phyloP scores from a whole-genome alignment of 331 rosid species.

The Prunus yedoensis region DNA sequence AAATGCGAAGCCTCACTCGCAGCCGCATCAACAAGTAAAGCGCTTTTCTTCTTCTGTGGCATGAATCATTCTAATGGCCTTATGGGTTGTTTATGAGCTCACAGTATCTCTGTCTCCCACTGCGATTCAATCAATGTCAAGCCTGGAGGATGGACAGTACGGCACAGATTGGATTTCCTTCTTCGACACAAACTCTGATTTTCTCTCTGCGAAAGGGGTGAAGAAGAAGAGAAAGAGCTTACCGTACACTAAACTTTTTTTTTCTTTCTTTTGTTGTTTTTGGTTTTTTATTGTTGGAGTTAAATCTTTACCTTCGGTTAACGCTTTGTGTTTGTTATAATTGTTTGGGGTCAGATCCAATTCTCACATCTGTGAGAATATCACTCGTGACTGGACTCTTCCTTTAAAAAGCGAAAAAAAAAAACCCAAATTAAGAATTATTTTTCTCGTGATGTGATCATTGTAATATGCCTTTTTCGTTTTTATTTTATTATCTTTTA shows the following conservation, averaged over 20 bases:
- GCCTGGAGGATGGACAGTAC: background rate
- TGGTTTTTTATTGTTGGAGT: background rate
- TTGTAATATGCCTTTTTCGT: no score
- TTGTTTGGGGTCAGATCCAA: background rate
- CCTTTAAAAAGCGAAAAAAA: background rate
- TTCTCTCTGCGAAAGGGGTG: background rate
- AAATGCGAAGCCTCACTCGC: background rate
- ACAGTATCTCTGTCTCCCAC: background rate
- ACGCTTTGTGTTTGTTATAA: no score
- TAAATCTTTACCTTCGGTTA: background rate
- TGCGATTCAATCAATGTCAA: background rate
- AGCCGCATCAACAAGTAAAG: slow-evolving; percentile 1
- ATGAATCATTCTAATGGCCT: background rate
- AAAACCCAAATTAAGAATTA: no score
- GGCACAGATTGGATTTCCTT: slow-evolving; percentile 2
- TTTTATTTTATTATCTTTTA: no score
- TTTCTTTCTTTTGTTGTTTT: background rate
- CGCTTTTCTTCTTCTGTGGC: background rate
- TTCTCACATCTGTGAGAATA: background rate
- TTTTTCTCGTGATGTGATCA: no score
- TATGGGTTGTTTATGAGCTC: background rate
- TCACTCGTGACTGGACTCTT: background rate
- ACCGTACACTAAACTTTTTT: background rate
- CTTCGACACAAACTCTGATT: background rate
- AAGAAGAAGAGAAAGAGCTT: background rate